phyloP scores from a whole-genome alignment of 352 stramenopile species.

The Pythium phragmitis region DNA sequence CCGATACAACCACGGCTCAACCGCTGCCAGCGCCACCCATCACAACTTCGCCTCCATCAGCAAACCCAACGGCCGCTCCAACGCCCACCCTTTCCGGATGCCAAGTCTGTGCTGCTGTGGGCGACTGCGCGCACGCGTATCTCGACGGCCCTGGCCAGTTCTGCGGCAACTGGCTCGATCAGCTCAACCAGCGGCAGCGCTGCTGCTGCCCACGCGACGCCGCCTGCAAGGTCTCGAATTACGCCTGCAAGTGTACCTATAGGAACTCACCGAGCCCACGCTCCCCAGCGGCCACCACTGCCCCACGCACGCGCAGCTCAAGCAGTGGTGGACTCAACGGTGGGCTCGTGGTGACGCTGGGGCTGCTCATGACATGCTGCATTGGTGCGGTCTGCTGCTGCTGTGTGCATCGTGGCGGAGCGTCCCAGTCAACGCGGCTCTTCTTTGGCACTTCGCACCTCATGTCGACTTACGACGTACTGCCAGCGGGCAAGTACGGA shows the following conservation, averaged over 20 bases:
- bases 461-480: slow-evolving; percentile 6
- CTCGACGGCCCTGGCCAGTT: slow-evolving; percentile 30
- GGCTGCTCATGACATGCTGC: slow-evolving; percentile 3
- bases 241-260: slow-evolving; percentile 24
- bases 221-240: slow-evolving; percentile 26
- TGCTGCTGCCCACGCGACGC: slow-evolving; percentile 35
- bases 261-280: not conserved
- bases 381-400: slow-evolving; percentile 2
- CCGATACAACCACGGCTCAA: not conserved
- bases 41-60: not conserved
- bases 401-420: slow-evolving; percentile 1
- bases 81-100: slow-evolving; percentile 25
- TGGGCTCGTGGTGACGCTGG: not conserved
- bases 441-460: slow-evolving; percentile 1
- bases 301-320: not conserved
- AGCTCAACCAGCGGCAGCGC: slow-evolving; percentile 21
- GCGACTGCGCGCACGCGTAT: slow-evolving; percentile 35
- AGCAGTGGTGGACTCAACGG: not conserved
- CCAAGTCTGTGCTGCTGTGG: slow-evolving; percentile 25
- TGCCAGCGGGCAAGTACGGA: not conserved
- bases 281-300: not conserved
- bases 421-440: slow-evolving; percentile 5
- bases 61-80: not conserved
- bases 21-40: not conserved
- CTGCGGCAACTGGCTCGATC: slow-evolving; percentile 35